Percentiles rank a stretch among this genome's conserved stretches.
Conservation (phyloP, 495 filamentous ascomycete species). For the Cercophora scortea region DNA sequence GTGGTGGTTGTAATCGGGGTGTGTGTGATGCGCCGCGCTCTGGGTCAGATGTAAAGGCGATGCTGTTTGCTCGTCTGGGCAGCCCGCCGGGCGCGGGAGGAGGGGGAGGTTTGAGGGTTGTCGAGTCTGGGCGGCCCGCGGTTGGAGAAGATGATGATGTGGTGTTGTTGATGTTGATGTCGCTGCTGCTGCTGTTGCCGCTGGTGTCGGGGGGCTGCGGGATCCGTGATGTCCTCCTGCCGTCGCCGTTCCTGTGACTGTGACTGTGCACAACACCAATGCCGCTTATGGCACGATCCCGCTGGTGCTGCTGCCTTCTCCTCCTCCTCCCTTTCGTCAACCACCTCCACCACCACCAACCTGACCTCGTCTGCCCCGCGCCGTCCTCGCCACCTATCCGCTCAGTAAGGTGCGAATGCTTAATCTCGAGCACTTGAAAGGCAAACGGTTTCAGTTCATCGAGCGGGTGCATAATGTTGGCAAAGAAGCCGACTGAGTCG, state of each 20-base stretch:
- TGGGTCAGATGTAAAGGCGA: too few relatives aligned
- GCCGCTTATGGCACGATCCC: background rate
- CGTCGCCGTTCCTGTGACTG: background rate
- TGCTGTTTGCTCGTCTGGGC: too few relatives aligned
- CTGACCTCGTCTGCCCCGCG: background rate
- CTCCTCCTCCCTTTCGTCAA: background rate
- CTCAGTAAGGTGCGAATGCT: slow-evolving; percentile 10
- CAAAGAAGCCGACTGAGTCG: slow-evolving; percentile 52
- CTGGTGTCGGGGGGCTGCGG: background rate
- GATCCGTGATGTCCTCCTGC: background rate
- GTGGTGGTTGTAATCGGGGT: too few relatives aligned
- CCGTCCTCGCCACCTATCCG: background rate
- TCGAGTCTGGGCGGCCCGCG: background rate
- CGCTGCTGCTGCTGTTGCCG: background rate
- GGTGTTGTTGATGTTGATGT: background rate
- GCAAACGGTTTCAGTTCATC: slow-evolving; percentile 37
- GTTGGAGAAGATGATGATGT: background rate
- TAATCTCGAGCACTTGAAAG: slow-evolving; percentile 42
- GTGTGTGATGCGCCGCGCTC: too few relatives aligned
- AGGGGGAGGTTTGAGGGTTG: background rate
- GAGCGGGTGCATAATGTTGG: slow-evolving; percentile 50
- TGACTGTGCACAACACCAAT: background rate
- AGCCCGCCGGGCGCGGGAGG: background rate
- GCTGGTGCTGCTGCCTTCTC: background rate
- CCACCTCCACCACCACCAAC: background rate